A percentile compares a stretch with the other conserved stretches of the same genome.
phyloP scores from a whole-genome alignment of 2,329 filamentous ascomycete genomes.

The Diaporthe vaccinii region DNA sequence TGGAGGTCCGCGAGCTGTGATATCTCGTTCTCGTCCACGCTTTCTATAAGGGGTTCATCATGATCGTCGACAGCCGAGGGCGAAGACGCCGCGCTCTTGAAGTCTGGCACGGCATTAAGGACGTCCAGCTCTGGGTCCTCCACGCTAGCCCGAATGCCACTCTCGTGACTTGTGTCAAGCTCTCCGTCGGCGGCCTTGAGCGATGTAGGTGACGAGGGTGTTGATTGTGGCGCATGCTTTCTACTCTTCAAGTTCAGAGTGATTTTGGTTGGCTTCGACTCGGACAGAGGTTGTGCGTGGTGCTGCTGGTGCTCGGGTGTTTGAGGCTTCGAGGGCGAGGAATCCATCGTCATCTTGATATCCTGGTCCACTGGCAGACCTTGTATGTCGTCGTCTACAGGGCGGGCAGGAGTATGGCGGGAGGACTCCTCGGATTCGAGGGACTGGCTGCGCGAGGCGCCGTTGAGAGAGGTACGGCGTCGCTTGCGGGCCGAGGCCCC shows the following conservation, averaged over 20 bases:
- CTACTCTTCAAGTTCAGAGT: slow-evolving; percentile 71
- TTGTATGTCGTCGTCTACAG: neutral
- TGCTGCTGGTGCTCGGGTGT: slow-evolving; percentile 56
- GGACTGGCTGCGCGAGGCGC: slow-evolving; percentile 65
- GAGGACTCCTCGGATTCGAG: slow-evolving; percentile 53
- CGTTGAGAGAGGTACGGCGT: slow-evolving; percentile 70
- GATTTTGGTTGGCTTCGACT: slow-evolving; percentile 68
- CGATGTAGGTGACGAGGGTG: slow-evolving; percentile 60
- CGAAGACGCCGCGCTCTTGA: slow-evolving; percentile 21
- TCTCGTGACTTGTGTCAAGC: slow-evolving; percentile 45
- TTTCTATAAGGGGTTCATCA: slow-evolving; percentile 60
- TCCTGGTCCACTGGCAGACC: slow-evolving; percentile 44
- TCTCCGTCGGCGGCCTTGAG: slow-evolving; percentile 46
- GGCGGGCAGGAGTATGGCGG: slow-evolving; percentile 19
- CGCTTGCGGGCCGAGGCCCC: slow-evolving; percentile 68
- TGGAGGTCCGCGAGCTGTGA: slow-evolving; percentile 39
- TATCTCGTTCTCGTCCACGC: slow-evolving; percentile 54
- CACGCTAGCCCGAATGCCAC: slow-evolving; percentile 59
- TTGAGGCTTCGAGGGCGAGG: slow-evolving; percentile 55
- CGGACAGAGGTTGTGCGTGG: slow-evolving; percentile 52
- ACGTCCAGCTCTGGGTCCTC: slow-evolving; percentile 60
- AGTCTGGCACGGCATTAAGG: slow-evolving; percentile 43
- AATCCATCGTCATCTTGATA: slow-evolving; percentile 58
- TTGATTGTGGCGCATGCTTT: slow-evolving; percentile 55
- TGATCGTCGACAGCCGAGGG: slow-evolving; percentile 47